Evolutionary conservation across 371 early-diverging fungal genomes (phyloP).

Genomic region (Mucor lusitanicus): DNA sequence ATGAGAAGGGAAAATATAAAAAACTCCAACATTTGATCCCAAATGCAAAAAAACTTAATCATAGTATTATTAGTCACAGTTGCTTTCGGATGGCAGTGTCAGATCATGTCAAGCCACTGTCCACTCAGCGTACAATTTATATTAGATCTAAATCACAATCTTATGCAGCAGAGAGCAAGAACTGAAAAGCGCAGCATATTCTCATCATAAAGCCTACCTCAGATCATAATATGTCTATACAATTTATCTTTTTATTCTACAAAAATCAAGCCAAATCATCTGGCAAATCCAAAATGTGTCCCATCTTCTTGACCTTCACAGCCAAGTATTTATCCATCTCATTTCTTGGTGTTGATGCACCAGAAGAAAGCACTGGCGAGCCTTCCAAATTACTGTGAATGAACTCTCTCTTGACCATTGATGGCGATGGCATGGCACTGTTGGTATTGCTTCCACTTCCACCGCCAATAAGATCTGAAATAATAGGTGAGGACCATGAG

Average conservation of each 20-base stretch:
- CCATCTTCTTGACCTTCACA: constrained; percentile 87
- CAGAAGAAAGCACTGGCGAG: constrained; percentile 25
- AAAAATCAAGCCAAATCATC: constrained; percentile 20
- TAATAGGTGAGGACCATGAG: constrained; percentile 59
- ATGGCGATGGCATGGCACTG: constrained; percentile 22
- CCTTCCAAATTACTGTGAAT: neutral
- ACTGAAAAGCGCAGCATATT: no score
- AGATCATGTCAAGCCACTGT: neutral
- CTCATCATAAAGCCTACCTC: neutral
- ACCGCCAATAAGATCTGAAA: neutral
- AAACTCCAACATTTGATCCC: constrained; percentile 3
- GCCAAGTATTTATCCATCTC: constrained; percentile 83
- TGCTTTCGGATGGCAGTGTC: neutral
- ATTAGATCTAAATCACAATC: no score
- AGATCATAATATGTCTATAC: neutral
- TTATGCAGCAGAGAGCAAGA: no score
- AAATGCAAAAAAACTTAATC: constrained; percentile 1
- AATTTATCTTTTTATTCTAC: neutral
- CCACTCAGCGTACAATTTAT: neutral
- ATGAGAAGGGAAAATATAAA: neutral
- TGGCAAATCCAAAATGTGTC: constrained; percentile 84
- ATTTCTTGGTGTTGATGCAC: constrained; percentile 30
- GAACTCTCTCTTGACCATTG: constrained; percentile 5
- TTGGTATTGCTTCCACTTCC: constrained; percentile 22
- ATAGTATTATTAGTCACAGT: constrained; percentile 12